Evolutionary conservation across 805 yeast species (phyloP), one percentile per base, ranked within the genome.

Genomic region (Candida nonsorbophila): DNA sequence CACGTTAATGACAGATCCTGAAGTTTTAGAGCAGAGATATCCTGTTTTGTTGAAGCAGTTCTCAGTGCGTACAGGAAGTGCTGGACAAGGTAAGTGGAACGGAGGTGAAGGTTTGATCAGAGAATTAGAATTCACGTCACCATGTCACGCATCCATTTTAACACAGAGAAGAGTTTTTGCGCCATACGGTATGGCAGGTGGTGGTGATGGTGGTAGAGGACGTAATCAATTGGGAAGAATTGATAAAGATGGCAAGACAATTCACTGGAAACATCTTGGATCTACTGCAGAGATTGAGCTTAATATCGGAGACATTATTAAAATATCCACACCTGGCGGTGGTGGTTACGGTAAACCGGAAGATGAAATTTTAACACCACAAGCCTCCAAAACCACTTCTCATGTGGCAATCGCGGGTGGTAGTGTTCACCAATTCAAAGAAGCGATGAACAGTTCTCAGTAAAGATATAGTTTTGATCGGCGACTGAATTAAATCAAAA

Each of bases 311-410:
- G 94, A 85, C 43, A 62, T 83, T 28, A 51, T 84, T 20, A 53
- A 77, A 6, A 74, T 85, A 20, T 53, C 62, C 42, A 84, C 94
- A 0, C 94, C 95, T 2, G 95, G 95, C 24, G 94, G 92, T 18
- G 94, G 92, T 24, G 94, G 87, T 0, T 84, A 67, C 52, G 94
- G 94, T 6, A 27, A 16, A n/a, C 30, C 36, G 5, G 24, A 31
- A 4, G 30, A 28, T 15, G 9, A 30, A 20, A 18, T 18, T 13
- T 6, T n/a, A 19, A 10, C 20, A 13, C 12, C 7, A 5, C 18
- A 14, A 20, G 17, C 11, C 14, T 27, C 13, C n/a, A 12, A 25
- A 11, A 7, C 23, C 12, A 26, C 15, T 12, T 21, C 20, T 7
- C 26, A 22, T 15, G 15, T 30, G 10, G 23, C 24, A 11, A 28